A percentile compares a stretch with the other conserved stretches of the same genome.
These are phyloP conservation scores for Boehmeria nivea DNA, from an alignment of 306 rosid species.

Conservation along the genomic window DNA sequence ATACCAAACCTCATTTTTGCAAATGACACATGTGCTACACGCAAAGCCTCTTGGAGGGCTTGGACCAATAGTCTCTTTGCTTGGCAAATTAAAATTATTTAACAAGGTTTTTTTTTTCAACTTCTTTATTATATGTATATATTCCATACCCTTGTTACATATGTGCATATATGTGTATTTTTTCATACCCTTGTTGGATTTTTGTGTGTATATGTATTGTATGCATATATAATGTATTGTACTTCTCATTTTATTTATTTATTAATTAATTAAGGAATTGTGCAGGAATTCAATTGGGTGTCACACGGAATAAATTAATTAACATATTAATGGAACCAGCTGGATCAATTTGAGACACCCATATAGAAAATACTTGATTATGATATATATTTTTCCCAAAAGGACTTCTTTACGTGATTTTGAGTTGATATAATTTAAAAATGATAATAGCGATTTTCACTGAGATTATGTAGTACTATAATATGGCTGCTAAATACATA, in stretches of 20 bases:
- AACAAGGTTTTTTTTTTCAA: constrained; percentile 6
- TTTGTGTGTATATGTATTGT: background rate
- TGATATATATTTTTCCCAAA: background rate
- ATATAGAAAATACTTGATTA: background rate
- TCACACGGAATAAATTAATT: background rate
- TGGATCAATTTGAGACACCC: background rate
- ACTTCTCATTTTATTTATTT: background rate
- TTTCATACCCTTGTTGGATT: too few species aligned
- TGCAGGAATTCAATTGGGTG: background rate
- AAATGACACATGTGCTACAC: constrained; percentile 21
- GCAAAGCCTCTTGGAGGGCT: constrained; percentile 10
- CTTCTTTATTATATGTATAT: background rate
- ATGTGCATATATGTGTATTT: background rate
- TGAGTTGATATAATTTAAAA: too few species aligned
- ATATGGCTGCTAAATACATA: constrained; percentile 4
- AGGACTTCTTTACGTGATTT: background rate
- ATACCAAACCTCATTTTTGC: constrained; percentile 19
- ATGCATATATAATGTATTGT: background rate
- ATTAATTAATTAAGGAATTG: background rate
- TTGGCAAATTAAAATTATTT: constrained; percentile 1
- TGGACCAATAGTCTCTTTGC: background rate
- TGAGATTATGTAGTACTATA: constrained; percentile 10
- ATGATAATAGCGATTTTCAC: background rate
- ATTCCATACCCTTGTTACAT: too few species aligned
- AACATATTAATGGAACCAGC: background rate